Base-by-base conservation (phyloP, 163 green algal genomes). In the Scenedesmus sp. region DNA sequence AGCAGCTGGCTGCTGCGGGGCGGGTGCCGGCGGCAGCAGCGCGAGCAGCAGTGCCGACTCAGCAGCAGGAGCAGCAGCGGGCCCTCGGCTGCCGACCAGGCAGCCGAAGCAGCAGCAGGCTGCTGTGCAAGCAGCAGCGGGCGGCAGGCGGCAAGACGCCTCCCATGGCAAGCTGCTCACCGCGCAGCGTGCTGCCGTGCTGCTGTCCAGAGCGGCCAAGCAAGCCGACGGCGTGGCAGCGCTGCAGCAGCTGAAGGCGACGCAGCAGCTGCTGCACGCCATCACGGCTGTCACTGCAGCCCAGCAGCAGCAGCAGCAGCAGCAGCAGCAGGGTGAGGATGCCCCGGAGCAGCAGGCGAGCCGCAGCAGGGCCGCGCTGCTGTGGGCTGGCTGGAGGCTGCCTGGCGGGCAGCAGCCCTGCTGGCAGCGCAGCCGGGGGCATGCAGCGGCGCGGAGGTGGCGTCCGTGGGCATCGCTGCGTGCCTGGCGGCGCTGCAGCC, bases 191-290 rank as follows among this genome's bases (percentile, higher is more conserved):
- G 82, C 59, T 53, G 78, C 82, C 68, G 80, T 70, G 2, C 78
- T 72, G 40, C 35, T 49, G 49, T 92, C 42, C 61, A 59, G 61
- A 59, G 49, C 81, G 12, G 46, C 83, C 56, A 80, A 90, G 91
- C 59, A 91, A 15, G 10, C 56, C 43, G 24, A 16, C 30, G 85
- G 70, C 10, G 12, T 84, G 30, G 46, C 49, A 49, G 15, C 22
- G 30, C 72, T 90, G 85, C 46, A 59, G 49, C 33, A 76, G 16
- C 33, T 42, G 43, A 18, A 30, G 33, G 85, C 70, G 22, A 18
- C 79, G 49, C 15, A 4, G 13, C 43, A 44, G 33, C 49, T 90
- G 18, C 24, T 56, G 42, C 5, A 12, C n/a, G 72, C 72, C 4
- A 7, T 85, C 10, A 35, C 35, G 3, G 22, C 35, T 81, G 72